These are phyloP conservation scores for Lodderomyces jiufengensis DNA, from an alignment of 1,139 yeast genomes.

Conservation along the genomic window DNA sequence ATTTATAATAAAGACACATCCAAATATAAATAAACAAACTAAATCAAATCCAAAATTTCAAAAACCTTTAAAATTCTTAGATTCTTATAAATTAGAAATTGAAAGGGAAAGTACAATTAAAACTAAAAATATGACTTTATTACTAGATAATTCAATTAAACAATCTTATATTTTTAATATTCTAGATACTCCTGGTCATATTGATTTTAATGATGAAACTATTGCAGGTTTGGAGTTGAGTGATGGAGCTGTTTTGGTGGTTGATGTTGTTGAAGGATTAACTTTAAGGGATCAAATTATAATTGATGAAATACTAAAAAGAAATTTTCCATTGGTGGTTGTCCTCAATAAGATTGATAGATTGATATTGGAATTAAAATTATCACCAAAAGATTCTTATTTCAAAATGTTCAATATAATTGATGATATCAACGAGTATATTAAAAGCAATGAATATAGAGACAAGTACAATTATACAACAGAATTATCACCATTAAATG, in stretches of 20 bases:
- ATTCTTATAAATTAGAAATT: conserved; percentile 65
- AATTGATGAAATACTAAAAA: conserved; percentile 45
- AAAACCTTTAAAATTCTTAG: conserved; percentile 59
- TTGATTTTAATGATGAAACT: conserved; percentile 74
- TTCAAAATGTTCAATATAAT: conserved; percentile 60
- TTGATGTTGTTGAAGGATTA: conserved; percentile 87
- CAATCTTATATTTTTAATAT: conserved; percentile 60
- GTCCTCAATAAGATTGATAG: conserved; percentile 85
- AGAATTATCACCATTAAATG: conserved; percentile 57
- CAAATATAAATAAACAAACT: conserved; percentile 25
- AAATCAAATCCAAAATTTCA: conserved; percentile 26
- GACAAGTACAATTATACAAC: conserved; percentile 24
- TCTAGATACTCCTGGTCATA: conserved; percentile 90
- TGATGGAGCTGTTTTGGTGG: conserved; percentile 66
- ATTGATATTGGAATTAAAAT: conserved; percentile 66
- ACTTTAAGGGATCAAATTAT: conserved; percentile 49
- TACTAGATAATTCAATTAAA: conserved; percentile 54
- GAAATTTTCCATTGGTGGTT: conserved; percentile 51
- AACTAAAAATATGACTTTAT: conserved; percentile 57
- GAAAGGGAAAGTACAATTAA: conserved; percentile 71
- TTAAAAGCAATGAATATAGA: conserved; percentile 29
- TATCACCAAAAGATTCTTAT: conserved; percentile 74
- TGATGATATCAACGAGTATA: conserved; percentile 58
- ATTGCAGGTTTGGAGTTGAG: conserved; percentile 53
- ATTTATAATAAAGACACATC: conserved; percentile 63